These are phyloP conservation scores for Epithemia pelagica DNA, from an alignment of 108 stramenopile species.

Conservation along the genomic window DNA sequence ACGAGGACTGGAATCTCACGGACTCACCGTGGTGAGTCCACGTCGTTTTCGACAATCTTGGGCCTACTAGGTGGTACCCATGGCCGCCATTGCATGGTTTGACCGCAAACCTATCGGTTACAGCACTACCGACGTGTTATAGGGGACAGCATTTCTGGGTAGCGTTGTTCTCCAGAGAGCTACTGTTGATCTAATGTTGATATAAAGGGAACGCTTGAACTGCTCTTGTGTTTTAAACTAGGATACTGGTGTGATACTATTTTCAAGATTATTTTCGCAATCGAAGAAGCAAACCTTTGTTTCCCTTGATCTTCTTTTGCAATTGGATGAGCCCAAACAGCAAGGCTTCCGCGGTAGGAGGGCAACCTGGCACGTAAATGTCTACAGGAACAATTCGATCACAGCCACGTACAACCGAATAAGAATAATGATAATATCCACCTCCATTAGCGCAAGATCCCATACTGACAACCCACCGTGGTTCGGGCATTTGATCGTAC, in stretches of 20 bases:
- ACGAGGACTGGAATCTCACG: background rate
- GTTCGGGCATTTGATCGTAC: conserved; percentile 99
- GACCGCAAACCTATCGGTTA: too few relatives aligned
- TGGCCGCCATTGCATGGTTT: too few relatives aligned
- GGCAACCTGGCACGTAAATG: conserved; percentile 99
- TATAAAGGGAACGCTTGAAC: too few relatives aligned
- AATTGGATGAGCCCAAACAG: conserved; percentile 95
- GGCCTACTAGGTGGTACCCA: too few relatives aligned
- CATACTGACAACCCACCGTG: conserved; percentile 99
- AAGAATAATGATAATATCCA: conserved; percentile 99
- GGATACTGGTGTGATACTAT: too few relatives aligned
- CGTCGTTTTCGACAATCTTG: too few relatives aligned
- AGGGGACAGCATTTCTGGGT: too few relatives aligned
- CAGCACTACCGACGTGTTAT: too few relatives aligned
- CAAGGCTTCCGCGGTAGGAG: conserved; percentile 97
- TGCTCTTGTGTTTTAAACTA: too few relatives aligned
- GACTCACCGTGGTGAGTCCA: background rate
- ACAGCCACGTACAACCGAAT: conserved; percentile 96
- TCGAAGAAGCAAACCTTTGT: conserved; percentile 87
- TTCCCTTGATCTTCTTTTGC: conserved; percentile 98
- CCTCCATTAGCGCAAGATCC: conserved; percentile 99
- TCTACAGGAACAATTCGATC: conserved; percentile 99
- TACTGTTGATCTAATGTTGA: too few relatives aligned
- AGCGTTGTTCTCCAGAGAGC: too few relatives aligned
- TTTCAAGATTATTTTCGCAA: conserved; percentile 94